These are phyloP conservation scores for Sphaerostilbella broomeana DNA, from an alignment of 2,329 filamentous ascomycete species.

Conservation along the genomic window DNA sequence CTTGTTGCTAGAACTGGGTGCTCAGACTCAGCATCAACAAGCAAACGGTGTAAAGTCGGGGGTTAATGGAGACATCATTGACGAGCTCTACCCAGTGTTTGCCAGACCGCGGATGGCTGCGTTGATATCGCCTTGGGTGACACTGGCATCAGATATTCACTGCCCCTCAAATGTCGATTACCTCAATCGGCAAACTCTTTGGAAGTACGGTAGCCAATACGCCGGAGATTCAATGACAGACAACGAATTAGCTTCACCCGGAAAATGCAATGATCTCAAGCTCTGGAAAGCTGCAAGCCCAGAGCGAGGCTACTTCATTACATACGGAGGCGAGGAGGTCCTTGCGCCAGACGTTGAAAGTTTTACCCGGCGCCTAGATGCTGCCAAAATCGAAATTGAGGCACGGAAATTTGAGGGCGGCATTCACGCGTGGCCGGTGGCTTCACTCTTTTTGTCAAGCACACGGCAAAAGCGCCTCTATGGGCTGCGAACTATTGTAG, in stretches of 20 bases:
- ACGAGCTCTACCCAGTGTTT: conserved; percentile 17
- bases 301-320: conserved; percentile 58
- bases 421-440: conserved; percentile 80
- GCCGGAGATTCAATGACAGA: conserved; percentile 35
- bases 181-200: conserved; percentile 58
- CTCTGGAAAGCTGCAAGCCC: conserved; percentile 66
- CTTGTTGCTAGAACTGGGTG: conserved; percentile 60
- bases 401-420: conserved; percentile 56
- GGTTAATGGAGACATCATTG: conserved; percentile 14
- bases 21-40: conserved; percentile 20
- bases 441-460: conserved; percentile 49
- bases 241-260: conserved; percentile 51
- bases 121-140: conserved; percentile 76
- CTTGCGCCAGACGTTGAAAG: conserved; percentile 63
- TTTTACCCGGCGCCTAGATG: conserved; percentile 49
- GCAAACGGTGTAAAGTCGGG: conserved; percentile 14
- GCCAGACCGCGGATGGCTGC: conserved; percentile 48
- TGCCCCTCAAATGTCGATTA: conserved; percentile 68
- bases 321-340: conserved; percentile 72
- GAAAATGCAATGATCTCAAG: conserved; percentile 56
- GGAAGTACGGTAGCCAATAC: conserved; percentile 66
- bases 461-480: conserved; percentile 43
- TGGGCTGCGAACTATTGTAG: conserved; percentile 40
- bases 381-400: conserved; percentile 47
- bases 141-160: conserved; percentile 61